phyloP scores from a whole-genome alignment of 192 early-diverging fungal species.

The Thamnidium elegans region DNA sequence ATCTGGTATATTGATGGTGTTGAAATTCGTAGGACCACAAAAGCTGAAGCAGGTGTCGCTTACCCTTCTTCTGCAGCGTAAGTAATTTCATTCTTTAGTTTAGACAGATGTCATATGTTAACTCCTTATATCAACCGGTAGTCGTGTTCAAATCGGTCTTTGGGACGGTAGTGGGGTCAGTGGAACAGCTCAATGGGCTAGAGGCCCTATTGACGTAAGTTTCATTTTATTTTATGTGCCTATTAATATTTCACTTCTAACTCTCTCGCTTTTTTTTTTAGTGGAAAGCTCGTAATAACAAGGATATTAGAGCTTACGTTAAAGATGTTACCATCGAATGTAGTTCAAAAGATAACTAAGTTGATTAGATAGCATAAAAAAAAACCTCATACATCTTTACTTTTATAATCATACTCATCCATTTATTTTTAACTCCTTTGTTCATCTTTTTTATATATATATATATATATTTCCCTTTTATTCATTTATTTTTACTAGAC shows the following conservation, averaged over 20 bases:
- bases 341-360: constrained; percentile 6
- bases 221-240: not conserved
- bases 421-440: no score
- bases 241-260: not conserved
- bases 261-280: not conserved
- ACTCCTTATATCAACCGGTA: constrained; percentile 1
- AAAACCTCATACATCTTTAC: not conserved
- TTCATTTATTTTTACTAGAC: constrained; percentile 3
- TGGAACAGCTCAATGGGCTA: constrained; percentile 32
- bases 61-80: constrained; percentile 40
- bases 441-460: no score
- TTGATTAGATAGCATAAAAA: not conserved
- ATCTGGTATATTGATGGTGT: constrained; percentile 46
- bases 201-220: constrained; percentile 28
- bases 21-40: constrained; percentile 30
- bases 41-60: not conserved
- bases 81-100: not conserved
- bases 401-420: no score
- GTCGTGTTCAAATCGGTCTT: constrained; percentile 45
- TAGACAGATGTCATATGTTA: not conserved
- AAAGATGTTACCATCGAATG: constrained; percentile 26
- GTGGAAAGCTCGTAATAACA: constrained; percentile 3
- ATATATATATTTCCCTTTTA: not conserved
- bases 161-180: constrained; percentile 50
- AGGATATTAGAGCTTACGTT: constrained; percentile 15